Evolutionary conservation across 2,329 filamentous ascomycete genomes (phyloP).

Genomic region (Penicillium sp.): DNA sequence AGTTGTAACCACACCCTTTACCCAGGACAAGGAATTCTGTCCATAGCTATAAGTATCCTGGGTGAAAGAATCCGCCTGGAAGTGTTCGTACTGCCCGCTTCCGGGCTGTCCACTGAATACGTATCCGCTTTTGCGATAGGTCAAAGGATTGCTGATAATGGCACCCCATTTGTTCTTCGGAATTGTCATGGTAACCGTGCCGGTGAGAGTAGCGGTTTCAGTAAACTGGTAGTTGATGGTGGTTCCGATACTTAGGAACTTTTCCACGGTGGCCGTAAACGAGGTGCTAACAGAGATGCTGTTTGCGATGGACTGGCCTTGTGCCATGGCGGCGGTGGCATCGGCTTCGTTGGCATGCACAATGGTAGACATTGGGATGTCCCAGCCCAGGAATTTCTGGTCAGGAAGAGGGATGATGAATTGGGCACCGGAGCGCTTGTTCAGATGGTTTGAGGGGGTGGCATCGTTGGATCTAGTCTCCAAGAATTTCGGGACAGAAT

Average conservation of each 20-base stretch:
- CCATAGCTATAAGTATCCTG: background rate
- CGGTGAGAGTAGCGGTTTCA: background rate
- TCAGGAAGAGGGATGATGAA: background rate
- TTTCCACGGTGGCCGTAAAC: background rate
- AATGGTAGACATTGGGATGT: background rate
- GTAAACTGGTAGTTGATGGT: background rate
- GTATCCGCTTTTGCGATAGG: background rate
- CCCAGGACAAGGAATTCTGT: background rate
- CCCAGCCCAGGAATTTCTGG: background rate
- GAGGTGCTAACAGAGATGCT: background rate
- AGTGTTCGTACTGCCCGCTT: background rate
- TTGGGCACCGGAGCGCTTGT: background rate
- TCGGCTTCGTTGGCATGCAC: background rate
- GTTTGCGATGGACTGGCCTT: background rate
- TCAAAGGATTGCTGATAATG: background rate
- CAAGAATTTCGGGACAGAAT: background rate
- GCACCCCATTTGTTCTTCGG: background rate
- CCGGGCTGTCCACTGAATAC: background rate
- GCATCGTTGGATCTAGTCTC: background rate
- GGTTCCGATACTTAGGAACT: background rate
- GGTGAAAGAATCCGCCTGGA: background rate
- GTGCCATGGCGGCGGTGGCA: background rate
- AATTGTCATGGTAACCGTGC: background rate
- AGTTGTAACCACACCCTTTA: background rate
- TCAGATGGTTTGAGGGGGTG: background rate